These are phyloP conservation scores for Macroventuria anomochaeta DNA, from an alignment of 2,329 filamentous ascomycete genomes.

Conservation along the genomic window DNA sequence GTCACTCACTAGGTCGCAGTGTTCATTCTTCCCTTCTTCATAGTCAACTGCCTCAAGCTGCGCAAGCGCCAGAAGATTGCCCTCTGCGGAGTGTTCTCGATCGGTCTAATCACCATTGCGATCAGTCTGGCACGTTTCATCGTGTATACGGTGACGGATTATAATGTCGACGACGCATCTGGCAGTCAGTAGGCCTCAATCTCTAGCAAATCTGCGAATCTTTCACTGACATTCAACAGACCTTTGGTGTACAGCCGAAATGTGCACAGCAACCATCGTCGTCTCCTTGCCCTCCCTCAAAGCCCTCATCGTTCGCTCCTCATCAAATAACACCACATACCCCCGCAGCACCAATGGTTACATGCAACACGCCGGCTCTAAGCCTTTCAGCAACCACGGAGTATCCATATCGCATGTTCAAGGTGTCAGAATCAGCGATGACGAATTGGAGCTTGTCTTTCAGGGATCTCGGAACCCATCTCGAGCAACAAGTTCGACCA, in stretches of 20 bases:
- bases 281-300: constrained; percentile 32
- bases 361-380: constrained; percentile 12
- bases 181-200: constrained; percentile 21
- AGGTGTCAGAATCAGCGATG: constrained; percentile 19
- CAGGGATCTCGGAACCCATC: constrained; percentile 20
- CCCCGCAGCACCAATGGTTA: constrained; percentile 25
- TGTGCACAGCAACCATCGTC: constrained; percentile 30
- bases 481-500: constrained; percentile 5
- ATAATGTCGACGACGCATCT: constrained; percentile 24
- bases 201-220: too few relatives aligned
- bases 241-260: constrained; percentile 32
- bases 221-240: constrained; percentile 17
- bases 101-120: constrained; percentile 28
- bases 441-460: constrained; percentile 27
- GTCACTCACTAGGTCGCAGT: constrained; percentile 12
- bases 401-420: constrained; percentile 15
- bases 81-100: constrained; percentile 30
- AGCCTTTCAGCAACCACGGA: constrained; percentile 1
- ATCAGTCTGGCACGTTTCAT: constrained; percentile 33
- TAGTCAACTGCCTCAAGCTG: constrained; percentile 32
- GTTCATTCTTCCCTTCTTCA: constrained; percentile 32
- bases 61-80: constrained; percentile 31
- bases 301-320: constrained; percentile 20
- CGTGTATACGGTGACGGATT: constrained; percentile 26
- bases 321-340: constrained; percentile 10